Percentiles rank a stretch among this genome's conserved stretches.
These are phyloP conservation scores for Ceratocystis huliohia DNA, from an alignment of 2,329 filamentous ascomycete genomes.

Conservation along the genomic window DNA sequence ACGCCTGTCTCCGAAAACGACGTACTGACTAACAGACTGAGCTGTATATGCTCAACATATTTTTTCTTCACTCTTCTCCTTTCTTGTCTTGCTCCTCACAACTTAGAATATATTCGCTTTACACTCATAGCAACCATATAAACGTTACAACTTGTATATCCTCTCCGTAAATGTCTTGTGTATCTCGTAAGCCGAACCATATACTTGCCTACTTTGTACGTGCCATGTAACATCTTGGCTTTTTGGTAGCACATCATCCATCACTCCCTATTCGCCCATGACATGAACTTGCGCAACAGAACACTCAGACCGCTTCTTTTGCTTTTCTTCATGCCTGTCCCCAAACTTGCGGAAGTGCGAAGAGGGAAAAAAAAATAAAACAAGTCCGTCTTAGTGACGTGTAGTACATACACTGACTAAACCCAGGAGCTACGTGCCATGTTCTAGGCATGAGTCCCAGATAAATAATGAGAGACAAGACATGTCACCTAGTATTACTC, in stretches of 20 bases:
- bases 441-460: too few species aligned
- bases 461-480: too few species aligned
- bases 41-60: background rate
- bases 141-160: background rate
- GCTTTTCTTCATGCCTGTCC: constrained; percentile 6
- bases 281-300: background rate
- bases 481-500: too few species aligned
- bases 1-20: constrained; percentile 3
- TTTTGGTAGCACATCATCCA: background rate
- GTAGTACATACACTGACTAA: too few species aligned
- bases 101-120: background rate
- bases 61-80: constrained; percentile 1
- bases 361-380: background rate
- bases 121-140: background rate
- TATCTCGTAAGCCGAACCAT: too few species aligned
- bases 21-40: background rate
- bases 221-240: background rate
- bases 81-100: background rate
- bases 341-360: too few species aligned
- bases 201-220: background rate
- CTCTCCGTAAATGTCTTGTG: too few species aligned
- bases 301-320: constrained; percentile 9
- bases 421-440: too few species aligned
- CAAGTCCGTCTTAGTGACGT: background rate
- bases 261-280: background rate